These are phyloP conservation scores for Corynespora cassiicola DNA, from an alignment of 2,329 filamentous ascomycete species.

Conservation along the genomic window DNA sequence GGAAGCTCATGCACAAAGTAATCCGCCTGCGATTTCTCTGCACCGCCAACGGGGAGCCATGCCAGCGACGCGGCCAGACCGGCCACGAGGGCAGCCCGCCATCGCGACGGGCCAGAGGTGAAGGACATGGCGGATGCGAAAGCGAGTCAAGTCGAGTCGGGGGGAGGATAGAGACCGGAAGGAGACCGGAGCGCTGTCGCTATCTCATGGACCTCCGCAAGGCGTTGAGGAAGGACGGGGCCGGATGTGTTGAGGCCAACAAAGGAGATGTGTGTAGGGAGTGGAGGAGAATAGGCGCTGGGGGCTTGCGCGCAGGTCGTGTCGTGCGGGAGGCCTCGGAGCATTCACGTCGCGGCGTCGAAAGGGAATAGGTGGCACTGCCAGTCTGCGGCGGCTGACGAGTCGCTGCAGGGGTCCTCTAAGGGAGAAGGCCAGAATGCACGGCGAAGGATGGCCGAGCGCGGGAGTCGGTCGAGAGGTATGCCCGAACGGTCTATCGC, in stretches of 20 bases:
- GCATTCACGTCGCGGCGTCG: constrained; percentile 11
- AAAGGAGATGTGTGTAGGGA: not conserved
- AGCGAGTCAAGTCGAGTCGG: constrained; percentile 16
- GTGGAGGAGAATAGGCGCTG: constrained; percentile 1
- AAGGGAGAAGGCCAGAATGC: constrained; percentile 2
- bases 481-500: too few relatives aligned
- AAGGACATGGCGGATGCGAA: constrained; percentile 29
- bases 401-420: constrained; percentile 25
- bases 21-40: constrained; percentile 72
- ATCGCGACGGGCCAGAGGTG: constrained; percentile 33
- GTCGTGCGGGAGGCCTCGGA: constrained; percentile 4
- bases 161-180: constrained; percentile 20
- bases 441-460: not conserved
- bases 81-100: constrained; percentile 40
- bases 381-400: constrained; percentile 35
- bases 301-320: too few relatives aligned
- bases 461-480: not conserved
- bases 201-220: constrained; percentile 40
- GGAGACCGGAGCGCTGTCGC: constrained; percentile 30
- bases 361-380: constrained; percentile 32
- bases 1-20: constrained; percentile 89
- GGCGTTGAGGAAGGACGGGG: not conserved
- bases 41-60: constrained; percentile 41
- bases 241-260: constrained; percentile 4
- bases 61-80: constrained; percentile 38